Conservation (phyloP, 2,329 filamentous ascomycete species). For the Orbilia oligospora region DNA sequence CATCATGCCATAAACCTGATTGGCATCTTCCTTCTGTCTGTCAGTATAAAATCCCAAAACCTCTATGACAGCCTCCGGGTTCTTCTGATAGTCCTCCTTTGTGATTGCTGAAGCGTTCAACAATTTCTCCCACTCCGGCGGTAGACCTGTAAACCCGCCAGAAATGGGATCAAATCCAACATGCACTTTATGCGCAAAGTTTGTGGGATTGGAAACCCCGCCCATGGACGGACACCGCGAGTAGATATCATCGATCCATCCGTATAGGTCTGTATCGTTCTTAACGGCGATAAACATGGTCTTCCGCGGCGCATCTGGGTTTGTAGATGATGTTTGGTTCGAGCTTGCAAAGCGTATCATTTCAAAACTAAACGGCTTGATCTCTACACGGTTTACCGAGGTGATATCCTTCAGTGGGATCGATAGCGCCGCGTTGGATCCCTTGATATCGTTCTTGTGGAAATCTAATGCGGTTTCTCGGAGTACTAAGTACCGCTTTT, state of each 20-base stretch:
- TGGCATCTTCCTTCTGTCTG: constrained; percentile 76
- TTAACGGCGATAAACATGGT: constrained; percentile 94
- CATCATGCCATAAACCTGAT: constrained; percentile 73
- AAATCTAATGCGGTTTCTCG: constrained; percentile 95
- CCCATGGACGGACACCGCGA: constrained; percentile 97
- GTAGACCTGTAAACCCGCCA: constrained; percentile 93
- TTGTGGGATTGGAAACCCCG: constrained; percentile 97
- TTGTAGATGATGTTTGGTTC: constrained; percentile 76
- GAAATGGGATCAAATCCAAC: constrained; percentile 97
- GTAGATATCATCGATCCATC: constrained; percentile 99
- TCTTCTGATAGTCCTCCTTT: constrained; percentile 98
- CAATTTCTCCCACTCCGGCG: constrained; percentile 96
- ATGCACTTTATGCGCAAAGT: constrained; percentile 96
- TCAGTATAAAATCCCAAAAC: constrained; percentile 79
- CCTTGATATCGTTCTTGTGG: constrained; percentile 82
- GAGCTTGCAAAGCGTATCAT: constrained; percentile 77
- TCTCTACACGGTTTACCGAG: constrained; percentile 90
- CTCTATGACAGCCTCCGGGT: constrained; percentile 83
- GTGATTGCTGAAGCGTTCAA: constrained; percentile 97
- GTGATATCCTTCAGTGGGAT: constrained; percentile 83
- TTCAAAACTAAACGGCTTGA: constrained; percentile 92
- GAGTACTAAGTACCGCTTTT: constrained; percentile 90
- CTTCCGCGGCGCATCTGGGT: constrained; percentile 84
- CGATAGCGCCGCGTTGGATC: constrained; percentile 88
- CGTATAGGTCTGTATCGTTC: constrained; percentile 95